Conservation (phyloP, 768 basidiomycete genomes). For the Multifurca ochricompacta region DNA sequence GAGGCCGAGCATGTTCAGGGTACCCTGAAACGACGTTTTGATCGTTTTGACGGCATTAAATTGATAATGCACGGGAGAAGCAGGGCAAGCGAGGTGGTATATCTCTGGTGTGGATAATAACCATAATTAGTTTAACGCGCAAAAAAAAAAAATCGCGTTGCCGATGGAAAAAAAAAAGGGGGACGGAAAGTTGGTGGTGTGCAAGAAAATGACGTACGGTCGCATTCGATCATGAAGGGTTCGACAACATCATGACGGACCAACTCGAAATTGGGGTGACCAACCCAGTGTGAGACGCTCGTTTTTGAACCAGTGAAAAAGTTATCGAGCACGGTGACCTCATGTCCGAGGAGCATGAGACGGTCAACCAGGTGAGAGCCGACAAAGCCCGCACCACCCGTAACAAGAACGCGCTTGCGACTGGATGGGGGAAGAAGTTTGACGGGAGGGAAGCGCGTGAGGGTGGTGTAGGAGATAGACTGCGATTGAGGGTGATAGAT, state of each 20-base stretch:
- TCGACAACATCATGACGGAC: slow-evolving; percentile 97
- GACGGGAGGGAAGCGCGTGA: slow-evolving; percentile 89
- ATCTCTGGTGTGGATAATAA: slow-evolving; percentile 52
- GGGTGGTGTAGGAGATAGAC: slow-evolving; percentile 86
- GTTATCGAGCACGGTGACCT: slow-evolving; percentile 95
- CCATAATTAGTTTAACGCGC: not conserved
- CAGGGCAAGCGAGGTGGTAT: slow-evolving; percentile 97
- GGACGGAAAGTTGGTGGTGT: slow-evolving; percentile 1
- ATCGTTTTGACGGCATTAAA: slow-evolving; percentile 97
- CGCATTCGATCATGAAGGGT: slow-evolving; percentile 97
- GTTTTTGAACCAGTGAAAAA: slow-evolving; percentile 98
- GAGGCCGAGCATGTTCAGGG: slow-evolving; percentile 96
- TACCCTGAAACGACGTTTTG: slow-evolving; percentile 98
- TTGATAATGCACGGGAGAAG: slow-evolving; percentile 96
- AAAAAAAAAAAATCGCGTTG: not conserved
- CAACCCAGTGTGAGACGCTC: slow-evolving; percentile 93
- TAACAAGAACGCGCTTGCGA: slow-evolving; percentile 89
- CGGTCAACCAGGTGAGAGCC: slow-evolving; percentile 97
- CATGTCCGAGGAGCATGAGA: slow-evolving; percentile 95
- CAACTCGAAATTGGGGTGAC: slow-evolving; percentile 98
- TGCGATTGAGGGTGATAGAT: slow-evolving; percentile 75
- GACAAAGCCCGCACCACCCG: slow-evolving; percentile 98
- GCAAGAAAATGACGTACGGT: slow-evolving; percentile 52
- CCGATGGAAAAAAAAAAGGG: not conserved
- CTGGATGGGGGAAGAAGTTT: slow-evolving; percentile 68